Evolutionary conservation across 2,329 filamentous ascomycete species (phyloP).

Genomic region (Paecilomyces formosus): DNA sequence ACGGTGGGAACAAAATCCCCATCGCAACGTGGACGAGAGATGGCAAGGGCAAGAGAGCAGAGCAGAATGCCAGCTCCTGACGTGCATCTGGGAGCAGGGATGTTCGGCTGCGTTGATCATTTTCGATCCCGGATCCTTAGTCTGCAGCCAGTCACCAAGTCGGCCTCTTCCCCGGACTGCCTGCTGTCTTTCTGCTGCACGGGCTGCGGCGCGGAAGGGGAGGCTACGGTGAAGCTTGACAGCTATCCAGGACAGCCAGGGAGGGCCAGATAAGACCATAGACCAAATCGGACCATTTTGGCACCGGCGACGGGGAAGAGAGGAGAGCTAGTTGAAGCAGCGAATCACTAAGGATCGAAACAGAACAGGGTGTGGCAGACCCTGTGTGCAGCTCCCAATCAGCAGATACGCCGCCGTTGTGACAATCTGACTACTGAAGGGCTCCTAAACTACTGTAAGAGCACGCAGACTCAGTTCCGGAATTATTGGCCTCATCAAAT

Average conservation of each 20-base stretch:
- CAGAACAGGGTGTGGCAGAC: neutral
- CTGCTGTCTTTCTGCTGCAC: neutral
- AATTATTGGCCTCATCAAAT: neutral
- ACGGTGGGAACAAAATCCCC: neutral
- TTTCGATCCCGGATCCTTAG: neutral
- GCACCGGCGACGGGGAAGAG: neutral
- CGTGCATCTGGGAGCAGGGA: neutral
- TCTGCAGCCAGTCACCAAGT: neutral
- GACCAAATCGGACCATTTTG: neutral
- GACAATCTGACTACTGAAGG: neutral
- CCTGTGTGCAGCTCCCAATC: neutral
- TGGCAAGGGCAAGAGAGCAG: neutral
- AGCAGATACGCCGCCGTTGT: neutral
- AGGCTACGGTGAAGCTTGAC: neutral
- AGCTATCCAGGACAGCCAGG: too few species aligned
- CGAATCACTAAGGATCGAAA: neutral
- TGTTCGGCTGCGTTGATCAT: neutral
- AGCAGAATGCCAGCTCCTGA: neutral
- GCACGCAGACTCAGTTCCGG: neutral
- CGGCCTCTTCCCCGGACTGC: neutral
- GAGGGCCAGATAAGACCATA: neutral
- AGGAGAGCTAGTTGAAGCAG: neutral
- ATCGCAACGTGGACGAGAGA: neutral
- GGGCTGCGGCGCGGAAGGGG: neutral
- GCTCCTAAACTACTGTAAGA: neutral